Percentiles rank a stretch among this genome's conserved stretches.
Conservation (phyloP, 352 stramenopile species). For the Globisporangium nunn region DNA sequence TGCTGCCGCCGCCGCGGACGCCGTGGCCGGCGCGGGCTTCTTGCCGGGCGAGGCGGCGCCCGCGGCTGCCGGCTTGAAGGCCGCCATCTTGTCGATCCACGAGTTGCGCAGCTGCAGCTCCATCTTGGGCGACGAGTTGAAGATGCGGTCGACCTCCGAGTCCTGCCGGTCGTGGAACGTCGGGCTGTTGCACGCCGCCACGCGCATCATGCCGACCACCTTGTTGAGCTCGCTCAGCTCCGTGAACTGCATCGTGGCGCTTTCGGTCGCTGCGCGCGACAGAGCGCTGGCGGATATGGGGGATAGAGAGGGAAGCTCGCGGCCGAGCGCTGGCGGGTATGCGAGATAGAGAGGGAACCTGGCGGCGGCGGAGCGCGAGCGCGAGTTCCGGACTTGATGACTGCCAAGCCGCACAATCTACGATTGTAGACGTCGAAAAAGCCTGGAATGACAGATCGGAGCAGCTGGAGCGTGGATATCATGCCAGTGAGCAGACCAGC, state of each 20-base stretch:
- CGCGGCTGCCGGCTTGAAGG: slow-evolving; percentile 48
- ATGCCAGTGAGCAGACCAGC: no score
- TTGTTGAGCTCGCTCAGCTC: slow-evolving; percentile 85
- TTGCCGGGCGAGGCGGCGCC: slow-evolving; percentile 22
- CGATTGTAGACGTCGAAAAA: no score
- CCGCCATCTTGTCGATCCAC: slow-evolving; percentile 84
- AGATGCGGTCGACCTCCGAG: slow-evolving; percentile 87
- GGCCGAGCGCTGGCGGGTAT: not conserved
- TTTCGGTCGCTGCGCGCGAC: not conserved
- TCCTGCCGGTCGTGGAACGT: slow-evolving; percentile 87
- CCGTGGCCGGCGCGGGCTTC: slow-evolving; percentile 30
- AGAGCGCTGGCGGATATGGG: not conserved
- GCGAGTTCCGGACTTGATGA: no score
- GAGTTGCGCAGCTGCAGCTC: slow-evolving; percentile 81
- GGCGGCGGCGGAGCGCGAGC: no score
- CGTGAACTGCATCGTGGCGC: slow-evolving; percentile 73
- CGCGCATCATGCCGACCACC: slow-evolving; percentile 75
- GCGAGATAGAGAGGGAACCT: not conserved
- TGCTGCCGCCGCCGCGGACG: slow-evolving; percentile 1
- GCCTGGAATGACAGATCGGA: no score
- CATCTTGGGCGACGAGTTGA: slow-evolving; percentile 87
- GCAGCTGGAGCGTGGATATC: no score
- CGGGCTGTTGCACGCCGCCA: slow-evolving; percentile 76
- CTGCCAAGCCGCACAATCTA: no score
- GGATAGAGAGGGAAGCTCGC: not conserved